Percentiles rank a stretch among this genome's conserved stretches.
These are phyloP conservation scores for Nicotiana sylvestris DNA, from an alignment of 257 asterid genomes.

Conservation along the genomic window DNA sequence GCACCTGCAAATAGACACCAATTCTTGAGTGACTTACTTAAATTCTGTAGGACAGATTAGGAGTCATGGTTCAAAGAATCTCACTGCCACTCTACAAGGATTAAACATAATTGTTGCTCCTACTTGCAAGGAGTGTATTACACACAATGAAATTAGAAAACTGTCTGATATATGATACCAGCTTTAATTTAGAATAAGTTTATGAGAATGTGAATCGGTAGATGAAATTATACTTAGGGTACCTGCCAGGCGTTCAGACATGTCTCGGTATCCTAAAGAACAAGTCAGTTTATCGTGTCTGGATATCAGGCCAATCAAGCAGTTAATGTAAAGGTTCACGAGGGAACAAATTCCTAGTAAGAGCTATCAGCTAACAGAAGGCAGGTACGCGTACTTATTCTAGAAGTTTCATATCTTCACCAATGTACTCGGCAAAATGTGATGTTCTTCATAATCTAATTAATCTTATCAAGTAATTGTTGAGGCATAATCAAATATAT, in stretches of 20 bases:
- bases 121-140: not conserved
- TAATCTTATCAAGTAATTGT: not conserved
- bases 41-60: not conserved
- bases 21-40: not conserved
- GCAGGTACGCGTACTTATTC: not conserved
- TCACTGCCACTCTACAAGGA: not conserved
- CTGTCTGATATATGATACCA: not conserved
- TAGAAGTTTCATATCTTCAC: not conserved
- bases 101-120: not conserved
- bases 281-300: not conserved
- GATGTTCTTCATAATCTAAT: not conserved
- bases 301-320: not conserved
- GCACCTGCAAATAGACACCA: slow-evolving; percentile 51
- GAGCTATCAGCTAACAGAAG: not conserved
- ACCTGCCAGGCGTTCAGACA: not conserved
- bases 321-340: not conserved
- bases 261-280: not conserved
- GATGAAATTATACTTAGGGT: not conserved
- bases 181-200: not conserved
- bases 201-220: not conserved
- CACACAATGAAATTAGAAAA: not conserved
- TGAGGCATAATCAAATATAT: not conserved
- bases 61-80: not conserved
- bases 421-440: not conserved
- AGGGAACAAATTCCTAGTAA: not conserved